A percentile compares a stretch with the other conserved stretches of the same genome.
Evolutionary conservation across 768 basidiomycete species (phyloP).

Genomic region (Exsudoporus frostii): DNA sequence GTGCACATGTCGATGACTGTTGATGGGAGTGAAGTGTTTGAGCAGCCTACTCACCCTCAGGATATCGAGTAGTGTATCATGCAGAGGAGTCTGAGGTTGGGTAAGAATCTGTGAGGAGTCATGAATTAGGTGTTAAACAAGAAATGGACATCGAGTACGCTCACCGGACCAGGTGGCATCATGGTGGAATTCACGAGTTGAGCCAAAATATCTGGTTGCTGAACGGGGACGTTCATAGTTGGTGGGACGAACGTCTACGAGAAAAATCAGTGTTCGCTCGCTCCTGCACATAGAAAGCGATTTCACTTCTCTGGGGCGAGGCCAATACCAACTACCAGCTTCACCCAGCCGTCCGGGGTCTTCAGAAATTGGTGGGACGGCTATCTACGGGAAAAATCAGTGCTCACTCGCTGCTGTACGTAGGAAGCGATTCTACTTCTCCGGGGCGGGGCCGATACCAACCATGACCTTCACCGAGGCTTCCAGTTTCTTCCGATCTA

Average conservation of each 20-base stretch:
- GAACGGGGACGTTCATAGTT: neutral
- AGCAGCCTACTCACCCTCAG: neutral
- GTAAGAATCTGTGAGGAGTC: neutral
- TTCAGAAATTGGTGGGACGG: no score
- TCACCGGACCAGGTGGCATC: neutral
- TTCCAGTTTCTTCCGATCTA: neutral
- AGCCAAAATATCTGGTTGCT: neutral
- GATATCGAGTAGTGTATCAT: slow-evolving; percentile 4
- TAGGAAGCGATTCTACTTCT: no score
- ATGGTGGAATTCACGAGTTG: neutral
- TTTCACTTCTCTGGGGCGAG: neutral
- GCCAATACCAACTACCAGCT: neutral
- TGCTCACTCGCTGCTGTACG: no score
- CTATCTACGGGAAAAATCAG: neutral
- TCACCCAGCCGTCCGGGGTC: no score
- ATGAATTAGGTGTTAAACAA: neutral
- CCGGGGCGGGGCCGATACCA: no score
- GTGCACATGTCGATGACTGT: neutral
- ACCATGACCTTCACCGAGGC: no score
- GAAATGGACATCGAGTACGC: neutral
- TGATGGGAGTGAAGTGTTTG: neutral
- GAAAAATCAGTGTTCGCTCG: neutral
- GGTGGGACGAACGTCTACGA: neutral
- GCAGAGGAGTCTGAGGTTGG: neutral
- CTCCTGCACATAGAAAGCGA: neutral